A percentile compares a stretch with the other conserved stretches of the same genome.
These are phyloP conservation scores for Pythium rhizo-oryzae DNA, from an alignment of 352 stramenopile species.

Conservation along the genomic window DNA sequence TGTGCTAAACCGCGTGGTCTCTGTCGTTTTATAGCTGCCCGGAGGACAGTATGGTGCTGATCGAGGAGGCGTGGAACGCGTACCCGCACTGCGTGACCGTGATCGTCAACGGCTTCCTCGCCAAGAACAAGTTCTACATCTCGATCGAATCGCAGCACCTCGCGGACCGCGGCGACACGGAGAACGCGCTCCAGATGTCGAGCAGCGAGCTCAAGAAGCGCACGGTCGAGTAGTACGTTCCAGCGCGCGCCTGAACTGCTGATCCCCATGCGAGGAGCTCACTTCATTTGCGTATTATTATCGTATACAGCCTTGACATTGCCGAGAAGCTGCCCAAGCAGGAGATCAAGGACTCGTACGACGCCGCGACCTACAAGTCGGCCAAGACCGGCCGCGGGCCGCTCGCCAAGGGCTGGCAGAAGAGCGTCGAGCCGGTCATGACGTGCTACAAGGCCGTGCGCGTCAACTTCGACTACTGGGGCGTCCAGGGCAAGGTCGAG, in stretches of 20 bases:
- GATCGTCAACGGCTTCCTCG: slow-evolving; percentile 83
- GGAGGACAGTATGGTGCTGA: slow-evolving; percentile 84
- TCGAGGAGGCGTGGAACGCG: slow-evolving; percentile 88
- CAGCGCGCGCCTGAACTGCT: background rate
- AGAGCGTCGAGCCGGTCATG: slow-evolving; percentile 77
- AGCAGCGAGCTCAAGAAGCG: slow-evolving; percentile 74
- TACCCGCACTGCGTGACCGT: slow-evolving; percentile 89
- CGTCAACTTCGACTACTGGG: slow-evolving; percentile 91
- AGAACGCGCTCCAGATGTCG: slow-evolving; percentile 71
- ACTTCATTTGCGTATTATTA: background rate
- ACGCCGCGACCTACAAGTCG: slow-evolving; percentile 44
- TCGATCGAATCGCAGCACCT: slow-evolving; percentile 83
- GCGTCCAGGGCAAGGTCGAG: slow-evolving; percentile 79
- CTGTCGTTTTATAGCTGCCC: slow-evolving; percentile 50
- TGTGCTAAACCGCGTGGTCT: too few relatives aligned
- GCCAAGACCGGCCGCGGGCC: slow-evolving; percentile 45
- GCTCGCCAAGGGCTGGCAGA: slow-evolving; percentile 63
- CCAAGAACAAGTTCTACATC: slow-evolving; percentile 90
- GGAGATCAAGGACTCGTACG: slow-evolving; percentile 68
- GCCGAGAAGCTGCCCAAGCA: slow-evolving; percentile 77
- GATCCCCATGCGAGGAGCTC: background rate
- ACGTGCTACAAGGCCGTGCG: slow-evolving; percentile 88
- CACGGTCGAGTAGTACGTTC: slow-evolving; percentile 73
- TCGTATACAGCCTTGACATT: slow-evolving; percentile 67
- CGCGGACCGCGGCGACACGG: slow-evolving; percentile 53